A percentile compares a stretch with the other conserved stretches of the same genome.
Evolutionary conservation across 305 asterid genomes (phyloP).

Genomic region (Coffea humblotiana): DNA sequence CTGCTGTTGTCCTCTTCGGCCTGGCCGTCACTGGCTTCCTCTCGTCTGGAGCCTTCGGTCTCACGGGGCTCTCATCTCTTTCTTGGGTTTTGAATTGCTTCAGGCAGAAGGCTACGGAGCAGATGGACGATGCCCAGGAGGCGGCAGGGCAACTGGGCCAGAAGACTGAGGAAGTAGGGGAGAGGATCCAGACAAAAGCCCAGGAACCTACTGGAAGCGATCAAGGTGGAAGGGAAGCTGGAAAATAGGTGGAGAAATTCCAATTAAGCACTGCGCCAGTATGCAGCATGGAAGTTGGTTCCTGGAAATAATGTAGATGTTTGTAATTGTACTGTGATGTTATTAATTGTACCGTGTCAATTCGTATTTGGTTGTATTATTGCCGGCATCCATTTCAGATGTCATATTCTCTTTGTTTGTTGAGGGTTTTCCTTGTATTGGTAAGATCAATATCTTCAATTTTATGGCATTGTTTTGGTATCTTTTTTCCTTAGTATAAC

Average conservation of each 20-base stretch:
- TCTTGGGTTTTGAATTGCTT: slow-evolving; percentile 72
- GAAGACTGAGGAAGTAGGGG: slow-evolving; percentile 63
- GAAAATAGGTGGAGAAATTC: neutral
- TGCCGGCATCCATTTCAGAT: neutral
- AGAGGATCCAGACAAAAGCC: slow-evolving; percentile 58
- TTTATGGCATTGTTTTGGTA: neutral
- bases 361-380: neutral
- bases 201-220: slow-evolving; percentile 31
- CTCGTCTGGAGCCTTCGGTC: slow-evolving; percentile 71
- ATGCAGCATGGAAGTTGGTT: neutral
- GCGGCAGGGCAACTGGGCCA: slow-evolving; percentile 53
- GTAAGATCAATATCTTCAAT: neutral
- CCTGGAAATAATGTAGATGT: slow-evolving; percentile 6
- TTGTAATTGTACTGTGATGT: neutral
- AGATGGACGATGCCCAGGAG: slow-evolving; percentile 65
- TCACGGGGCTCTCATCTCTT: slow-evolving; percentile 68
- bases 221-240: slow-evolving; percentile 17
- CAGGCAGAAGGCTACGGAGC: slow-evolving; percentile 51
- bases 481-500: no score
- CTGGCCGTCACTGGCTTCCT: slow-evolving; percentile 56
- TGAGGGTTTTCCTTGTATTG: neutral
- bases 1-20: slow-evolving; percentile 43
- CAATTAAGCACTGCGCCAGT: neutral
- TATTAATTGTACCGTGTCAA: neutral
- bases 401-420: neutral